Evolutionary conservation across 257 asterid genomes (phyloP), one percentile per base, ranked within the genome.

Genomic region (Penstemon eatonii): DNA sequence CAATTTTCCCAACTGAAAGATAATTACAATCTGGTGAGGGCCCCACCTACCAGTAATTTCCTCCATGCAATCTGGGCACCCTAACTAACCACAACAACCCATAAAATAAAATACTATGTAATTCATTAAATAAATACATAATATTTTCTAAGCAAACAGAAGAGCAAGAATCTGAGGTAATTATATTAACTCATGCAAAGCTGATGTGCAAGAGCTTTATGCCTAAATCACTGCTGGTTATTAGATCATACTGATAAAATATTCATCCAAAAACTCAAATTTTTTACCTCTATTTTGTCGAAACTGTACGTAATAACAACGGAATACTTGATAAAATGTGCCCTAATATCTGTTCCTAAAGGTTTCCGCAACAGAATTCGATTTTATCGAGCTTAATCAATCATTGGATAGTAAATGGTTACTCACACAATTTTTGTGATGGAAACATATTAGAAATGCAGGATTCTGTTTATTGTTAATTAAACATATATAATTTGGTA

Each of bases 51-150:
- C 58, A 62, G 80, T 76, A 72, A 77, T 72, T 78, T 45, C 44
- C 79, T 75, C 86, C 95, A 85, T 72, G 86, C 95, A 76, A 82
- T 79, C 69, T 49, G 82, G 77, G 73, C 84, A 70, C 38, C 67
- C 71, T 66, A 84, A 80, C 95, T 77, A 82, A 80, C 91, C 13
- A 19, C 55, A 66, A 75, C 70, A 44, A 76, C 77, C 58, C 76
- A 40, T 66, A 41, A 45, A n/a, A 61, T 54, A 51, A 70, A 67
- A 38, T n/a, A 25, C 33, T 61, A 42, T 67, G 5, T 49, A 13
- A 10, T 9, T 45, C 33, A 49, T 4, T 40, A 61, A 76, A 50
- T 12, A 52, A 39, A 43, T 7, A 41, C 33, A 25, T 2, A 25
- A 25, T 25, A 25, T 25, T 25, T 18, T 6, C 18, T 43, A 13